Percentiles rank a stretch among this genome's conserved stretches.
Evolutionary conservation across 441 rosid genomes (phyloP).

Genomic region (Capsella rubella): DNA sequence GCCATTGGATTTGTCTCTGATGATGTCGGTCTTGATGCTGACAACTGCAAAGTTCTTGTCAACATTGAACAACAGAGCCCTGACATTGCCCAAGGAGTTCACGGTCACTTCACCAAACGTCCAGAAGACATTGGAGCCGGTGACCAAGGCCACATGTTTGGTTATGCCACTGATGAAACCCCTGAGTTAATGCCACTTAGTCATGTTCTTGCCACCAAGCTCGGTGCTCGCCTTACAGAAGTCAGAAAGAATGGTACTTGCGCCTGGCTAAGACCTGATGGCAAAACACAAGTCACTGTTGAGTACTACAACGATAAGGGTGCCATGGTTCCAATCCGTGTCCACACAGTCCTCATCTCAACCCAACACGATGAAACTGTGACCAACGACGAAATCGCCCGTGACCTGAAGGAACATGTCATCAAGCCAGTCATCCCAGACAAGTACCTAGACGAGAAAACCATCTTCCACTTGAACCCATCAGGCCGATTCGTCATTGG

Average conservation of each 20-base stretch:
- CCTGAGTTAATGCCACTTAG: conserved; percentile 49
- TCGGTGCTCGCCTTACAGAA: conserved; percentile 47
- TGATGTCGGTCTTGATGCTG: conserved; percentile 54
- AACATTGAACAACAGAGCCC: conserved; percentile 64
- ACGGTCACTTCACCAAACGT: conserved; percentile 48
- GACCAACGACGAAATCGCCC: conserved; percentile 45
- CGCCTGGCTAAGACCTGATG: conserved; percentile 50
- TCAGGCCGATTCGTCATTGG: conserved; percentile 49
- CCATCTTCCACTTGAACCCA: conserved; percentile 49
- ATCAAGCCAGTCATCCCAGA: conserved; percentile 50
- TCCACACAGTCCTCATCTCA: conserved; percentile 47
- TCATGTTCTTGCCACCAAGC: conserved; percentile 49
- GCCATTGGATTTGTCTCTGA: conserved; percentile 48
- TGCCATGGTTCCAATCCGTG: conserved; percentile 48
- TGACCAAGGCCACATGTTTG: conserved; percentile 66
- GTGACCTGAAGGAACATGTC: conserved; percentile 47
- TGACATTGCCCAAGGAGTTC: conserved; percentile 53
- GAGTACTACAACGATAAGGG: conserved; percentile 49
- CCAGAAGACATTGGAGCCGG: conserved; percentile 51
- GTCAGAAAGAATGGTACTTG: conserved; percentile 52
- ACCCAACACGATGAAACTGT: conserved; percentile 50
- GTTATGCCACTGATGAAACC: conserved; percentile 49
- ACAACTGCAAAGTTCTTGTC: conserved; percentile 45
- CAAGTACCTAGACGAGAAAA: conserved; percentile 50
- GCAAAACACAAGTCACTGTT: conserved; percentile 49